Evolutionary conservation across 2,329 filamentous ascomycete species (phyloP), one percentile per base, ranked within the genome.

Genomic region (Trichoderma gracile): DNA sequence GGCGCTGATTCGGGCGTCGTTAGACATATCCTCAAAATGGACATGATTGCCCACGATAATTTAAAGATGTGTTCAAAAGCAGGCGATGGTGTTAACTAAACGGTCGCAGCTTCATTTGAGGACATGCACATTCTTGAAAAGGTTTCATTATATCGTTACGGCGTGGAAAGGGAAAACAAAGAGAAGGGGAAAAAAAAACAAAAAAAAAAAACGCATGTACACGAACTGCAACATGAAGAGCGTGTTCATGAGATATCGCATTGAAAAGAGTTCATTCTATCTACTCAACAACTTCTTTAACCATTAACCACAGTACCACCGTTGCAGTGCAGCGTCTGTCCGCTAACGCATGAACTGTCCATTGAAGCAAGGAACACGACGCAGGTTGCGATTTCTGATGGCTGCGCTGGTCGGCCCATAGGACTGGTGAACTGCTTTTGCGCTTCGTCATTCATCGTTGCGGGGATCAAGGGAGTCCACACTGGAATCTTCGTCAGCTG

Each of bases 321-420:
- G 55, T 84, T 84, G 75, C 81, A 83, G 71, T 84, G 82, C 12
- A 84, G 79, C 0, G 78, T 81, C 79, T 94, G 91, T 1, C 92
- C 91, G 60, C 85, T 89, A 52, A 95, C 86, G 67, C 86, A 88
- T 54, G 86, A 88, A 72, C 89, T 91, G 73, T 95, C 91, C 65
- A 82, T 79, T 58, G 86, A 89, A 0, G 91, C 91, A 68, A 96
- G 78, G 76, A 95, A 95, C 4, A 95, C 90, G 64, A 93, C 90
- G 71, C 89, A 92, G 0, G 90, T 89, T 0, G 90, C 91, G 67
- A 95, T 89, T 80, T 96, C 92, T 63, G 86, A 90, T 2, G 91
- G 92, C 76, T 95, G 91, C 2, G 86, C 88, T 0, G 90, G 90
- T 21, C 92, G 81, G 4, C 91, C 91, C 80, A 95, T 92, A 0